Conservation (phyloP, 768 basidiomycete species). For the Floccularia luteovirens region DNA sequence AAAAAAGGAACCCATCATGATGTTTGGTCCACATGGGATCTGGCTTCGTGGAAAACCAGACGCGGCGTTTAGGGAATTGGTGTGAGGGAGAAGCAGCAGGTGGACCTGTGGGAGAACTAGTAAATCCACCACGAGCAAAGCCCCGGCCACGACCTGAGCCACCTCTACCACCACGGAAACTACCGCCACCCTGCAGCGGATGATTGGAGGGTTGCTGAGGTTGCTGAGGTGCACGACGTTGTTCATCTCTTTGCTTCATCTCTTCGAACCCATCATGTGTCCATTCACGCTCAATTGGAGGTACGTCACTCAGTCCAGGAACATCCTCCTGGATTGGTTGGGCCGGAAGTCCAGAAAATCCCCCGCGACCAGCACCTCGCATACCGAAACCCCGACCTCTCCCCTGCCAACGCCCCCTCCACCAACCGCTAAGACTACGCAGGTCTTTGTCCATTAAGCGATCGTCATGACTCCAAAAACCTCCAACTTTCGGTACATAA, state of each 20-base stretch:
- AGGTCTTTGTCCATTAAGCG: constrained; percentile 78
- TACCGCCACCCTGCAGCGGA: constrained; percentile 23
- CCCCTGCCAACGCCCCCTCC: constrained; percentile 74
- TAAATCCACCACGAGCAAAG: constrained; percentile 32
- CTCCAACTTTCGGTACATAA: constrained; percentile 84
- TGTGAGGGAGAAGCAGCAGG: constrained; percentile 19
- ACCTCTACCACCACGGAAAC: constrained; percentile 38
- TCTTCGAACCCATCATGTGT: constrained; percentile 87
- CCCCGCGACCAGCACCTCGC: constrained; percentile 56
- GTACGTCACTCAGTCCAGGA: constrained; percentile 18
- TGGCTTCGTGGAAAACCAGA: constrained; percentile 71
- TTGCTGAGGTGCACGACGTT: constrained; percentile 26
- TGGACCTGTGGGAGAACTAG: constrained; percentile 21
- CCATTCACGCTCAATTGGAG: constrained; percentile 68
- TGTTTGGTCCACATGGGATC: constrained; percentile 83
- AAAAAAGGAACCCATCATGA: constrained; percentile 66
- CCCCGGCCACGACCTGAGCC: constrained; percentile 37
- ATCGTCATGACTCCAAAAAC: constrained; percentile 95
- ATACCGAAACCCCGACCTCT: constrained; percentile 54
- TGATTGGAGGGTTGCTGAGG: constrained; percentile 16
- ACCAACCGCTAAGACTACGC: constrained; percentile 80
- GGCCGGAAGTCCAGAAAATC: constrained; percentile 17
- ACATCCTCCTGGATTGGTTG: constrained; percentile 6
- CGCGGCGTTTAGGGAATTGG: constrained; percentile 39
- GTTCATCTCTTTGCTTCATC: constrained; percentile 71